A percentile compares a stretch with the other conserved stretches of the same genome.
Evolutionary conservation across 2,329 filamentous ascomycete species (phyloP).

Genomic region (Hypomyces rosellus): DNA sequence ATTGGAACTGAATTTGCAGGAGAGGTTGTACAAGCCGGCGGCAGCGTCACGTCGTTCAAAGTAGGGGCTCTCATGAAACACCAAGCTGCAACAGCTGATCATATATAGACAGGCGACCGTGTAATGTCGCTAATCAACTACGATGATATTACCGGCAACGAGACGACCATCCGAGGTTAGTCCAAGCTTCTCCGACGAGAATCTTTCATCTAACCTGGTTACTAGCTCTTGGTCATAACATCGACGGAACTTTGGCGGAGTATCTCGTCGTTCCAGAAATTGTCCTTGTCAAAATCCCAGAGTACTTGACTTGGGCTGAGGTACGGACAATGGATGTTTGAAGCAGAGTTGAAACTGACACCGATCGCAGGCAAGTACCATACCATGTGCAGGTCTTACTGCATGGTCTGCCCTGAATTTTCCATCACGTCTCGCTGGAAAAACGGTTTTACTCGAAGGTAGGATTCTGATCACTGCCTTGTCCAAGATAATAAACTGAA

Average conservation of each 20-base stretch:
- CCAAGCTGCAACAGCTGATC: background rate
- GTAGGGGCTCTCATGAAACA: background rate
- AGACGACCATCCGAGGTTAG: constrained; percentile 1
- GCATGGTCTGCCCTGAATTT: constrained; percentile 8
- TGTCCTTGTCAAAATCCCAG: constrained; percentile 2
- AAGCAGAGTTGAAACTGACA: background rate
- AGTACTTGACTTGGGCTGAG: constrained; percentile 6
- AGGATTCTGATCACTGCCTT: background rate
- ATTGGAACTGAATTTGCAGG: constrained; percentile 5
- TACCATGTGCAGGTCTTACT: constrained; percentile 5
- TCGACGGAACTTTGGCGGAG: constrained; percentile 7
- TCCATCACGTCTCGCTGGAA: background rate
- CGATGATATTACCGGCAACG: constrained; percentile 5
- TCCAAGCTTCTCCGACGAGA: background rate
- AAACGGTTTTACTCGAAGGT: constrained; percentile 9
- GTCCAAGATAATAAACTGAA: background rate
- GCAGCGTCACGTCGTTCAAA: background rate
- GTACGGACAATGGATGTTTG: background rate
- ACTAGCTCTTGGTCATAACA: background rate
- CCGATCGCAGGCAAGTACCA: constrained; percentile 1
- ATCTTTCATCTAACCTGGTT: background rate
- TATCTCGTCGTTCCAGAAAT: constrained; percentile 3
- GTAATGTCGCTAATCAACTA: constrained; percentile 3
- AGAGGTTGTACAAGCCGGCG: constrained; percentile 1
- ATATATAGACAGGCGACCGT: background rate